Evolutionary conservation across 169 alveolate genomes (phyloP).

Genomic region (Eimeria necatrix): DNA sequence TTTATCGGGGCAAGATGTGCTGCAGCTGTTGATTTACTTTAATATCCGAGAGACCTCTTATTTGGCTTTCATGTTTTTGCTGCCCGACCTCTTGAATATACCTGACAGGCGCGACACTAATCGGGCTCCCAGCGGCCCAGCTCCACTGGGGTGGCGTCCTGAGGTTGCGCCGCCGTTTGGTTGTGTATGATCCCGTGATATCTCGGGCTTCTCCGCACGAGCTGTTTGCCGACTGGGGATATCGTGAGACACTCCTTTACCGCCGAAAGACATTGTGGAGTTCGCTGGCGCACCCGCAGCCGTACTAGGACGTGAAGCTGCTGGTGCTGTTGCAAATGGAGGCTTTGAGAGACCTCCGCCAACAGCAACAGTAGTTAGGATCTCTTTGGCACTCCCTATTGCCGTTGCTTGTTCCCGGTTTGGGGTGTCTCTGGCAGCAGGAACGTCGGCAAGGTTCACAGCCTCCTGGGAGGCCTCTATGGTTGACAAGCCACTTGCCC

Average conservation of each 20-base stretch:
- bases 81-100: constrained; percentile 55
- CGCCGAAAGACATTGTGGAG: neutral
- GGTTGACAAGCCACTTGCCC: neutral
- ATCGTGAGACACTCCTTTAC: neutral
- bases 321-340: neutral
- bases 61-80: constrained; percentile 11
- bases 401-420: neutral
- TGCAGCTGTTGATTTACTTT: too few species aligned
- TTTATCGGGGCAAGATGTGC: too few species aligned
- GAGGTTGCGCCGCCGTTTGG: neutral
- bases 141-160: neutral
- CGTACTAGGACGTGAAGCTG: neutral
- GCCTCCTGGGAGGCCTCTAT: neutral
- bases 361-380: neutral
- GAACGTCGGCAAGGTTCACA: neutral
- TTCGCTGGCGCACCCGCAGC: neutral
- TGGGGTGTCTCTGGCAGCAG: constrained; percentile 24
- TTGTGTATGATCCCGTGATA: neutral
- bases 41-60: too few species aligned
- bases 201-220: neutral
- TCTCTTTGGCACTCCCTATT: neutral
- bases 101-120: constrained; percentile 62
- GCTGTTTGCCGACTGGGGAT: too few species aligned
- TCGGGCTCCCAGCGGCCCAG: constrained; percentile 72
- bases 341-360: neutral